These are phyloP conservation scores for Annona cherimola DNA, from an alignment of 164 flowering plant genomes.

Conservation along the genomic window DNA sequence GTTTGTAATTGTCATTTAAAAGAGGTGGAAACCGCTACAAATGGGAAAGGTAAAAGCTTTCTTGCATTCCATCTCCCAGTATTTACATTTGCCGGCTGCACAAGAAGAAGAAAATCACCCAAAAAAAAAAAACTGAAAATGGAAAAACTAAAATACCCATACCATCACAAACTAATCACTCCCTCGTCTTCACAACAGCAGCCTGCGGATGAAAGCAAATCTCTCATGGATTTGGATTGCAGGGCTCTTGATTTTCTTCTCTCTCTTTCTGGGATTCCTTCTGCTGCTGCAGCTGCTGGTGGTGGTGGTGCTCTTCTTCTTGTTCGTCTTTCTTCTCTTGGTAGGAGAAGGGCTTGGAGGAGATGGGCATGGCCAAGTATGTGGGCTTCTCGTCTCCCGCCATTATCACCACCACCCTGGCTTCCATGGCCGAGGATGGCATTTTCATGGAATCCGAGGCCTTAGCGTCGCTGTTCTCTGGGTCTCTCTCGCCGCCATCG, in stretches of 20 bases:
- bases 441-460: slow-evolving; percentile 20
- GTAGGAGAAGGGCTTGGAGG: slow-evolving; percentile 39
- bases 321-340: slow-evolving; percentile 20
- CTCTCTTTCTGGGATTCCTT: slow-evolving; percentile 9
- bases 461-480: slow-evolving; percentile 38
- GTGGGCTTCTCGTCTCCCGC: slow-evolving; percentile 65
- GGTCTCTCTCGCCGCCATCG: slow-evolving; percentile 27
- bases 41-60: not conserved
- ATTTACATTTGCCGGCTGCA: not conserved
- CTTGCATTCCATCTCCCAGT: not conserved
- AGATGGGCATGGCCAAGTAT: slow-evolving; percentile 56
- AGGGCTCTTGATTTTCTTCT: not conserved
- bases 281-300: not conserved
- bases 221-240: slow-evolving; percentile 14
- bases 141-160: not conserved
- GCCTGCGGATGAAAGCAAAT: not conserved
- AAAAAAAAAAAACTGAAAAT: not conserved
- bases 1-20: not conserved
- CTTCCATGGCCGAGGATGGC: slow-evolving; percentile 30
- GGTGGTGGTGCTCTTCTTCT: not conserved
- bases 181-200: not conserved
- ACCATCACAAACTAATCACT: not conserved
- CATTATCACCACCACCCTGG: slow-evolving; percentile 68
- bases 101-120: not conserved
- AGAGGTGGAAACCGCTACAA: not conserved